Base-by-base conservation (phyloP, 176 grass and related monocot genomes). In the Avena atlantica region DNA sequence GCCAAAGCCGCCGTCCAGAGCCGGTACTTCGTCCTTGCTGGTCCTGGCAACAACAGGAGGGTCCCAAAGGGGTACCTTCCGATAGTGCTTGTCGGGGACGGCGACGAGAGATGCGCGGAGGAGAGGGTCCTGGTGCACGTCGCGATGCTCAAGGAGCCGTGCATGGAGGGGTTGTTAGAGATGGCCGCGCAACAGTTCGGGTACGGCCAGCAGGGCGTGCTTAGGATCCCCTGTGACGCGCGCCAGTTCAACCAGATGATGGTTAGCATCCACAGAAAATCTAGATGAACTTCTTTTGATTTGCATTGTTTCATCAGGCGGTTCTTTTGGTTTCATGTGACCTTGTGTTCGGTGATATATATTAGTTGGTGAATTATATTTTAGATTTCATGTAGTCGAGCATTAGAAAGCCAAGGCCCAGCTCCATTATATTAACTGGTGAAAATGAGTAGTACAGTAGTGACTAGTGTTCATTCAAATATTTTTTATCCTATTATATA, bases 71-170 rank as follows among this genome's bases (percentile, higher is more conserved):
- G 94, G 0, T 92, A 89, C n/a, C 14, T 93, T 9, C 89, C 92
- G 0, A 59, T 97, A 77, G 7, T 92, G 13, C 88, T 92, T 1
- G 65, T 82, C 2, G 6, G 31, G 9, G 81, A 81, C 47, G n/a
- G 75, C 37, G 58, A 56, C 19, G 44, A 53, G 51, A 14, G 51
- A 16, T 5, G 51, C 51, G 1, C 51, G 51, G 51, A 64, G 23
- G 61, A 94, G 79, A 79, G 86, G 55, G 80, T 97, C 80, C 8
- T 94, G 47, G 91, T 97, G 49, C 80, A 42, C 0, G 70, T 93
- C 12, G 65, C 37, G 19, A 40, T 79, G 72, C 56, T 93, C 25
- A 85, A 84, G 51, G 83, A 92, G 16, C 89, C 94, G 0, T 88
- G 65, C 64, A 82, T 97, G 2, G 55, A 44, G 6, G 79, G 50